These are phyloP conservation scores for Sporobolomyces pararoseus DNA, from an alignment of 768 basidiomycete genomes.

Conservation along the genomic window DNA sequence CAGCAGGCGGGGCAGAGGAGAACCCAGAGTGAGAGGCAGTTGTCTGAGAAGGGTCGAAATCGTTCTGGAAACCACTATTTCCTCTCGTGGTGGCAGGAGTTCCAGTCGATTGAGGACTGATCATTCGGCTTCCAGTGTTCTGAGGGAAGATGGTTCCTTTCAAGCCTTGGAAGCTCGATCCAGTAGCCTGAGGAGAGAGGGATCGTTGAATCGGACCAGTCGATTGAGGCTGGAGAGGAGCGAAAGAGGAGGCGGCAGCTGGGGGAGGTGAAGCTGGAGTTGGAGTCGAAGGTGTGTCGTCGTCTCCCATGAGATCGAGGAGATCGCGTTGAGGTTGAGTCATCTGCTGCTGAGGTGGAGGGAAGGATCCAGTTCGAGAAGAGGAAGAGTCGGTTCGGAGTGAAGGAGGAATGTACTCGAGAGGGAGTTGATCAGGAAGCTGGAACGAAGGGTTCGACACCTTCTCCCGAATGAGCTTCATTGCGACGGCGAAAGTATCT, in stretches of 20 bases:
- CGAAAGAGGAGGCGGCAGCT: conserved; percentile 5
- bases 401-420: conserved; percentile 74
- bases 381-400: conserved; percentile 55
- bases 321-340: conserved; percentile 50
- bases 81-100: background rate
- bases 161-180: conserved; percentile 10
- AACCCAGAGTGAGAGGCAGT: no score
- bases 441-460: conserved; percentile 64
- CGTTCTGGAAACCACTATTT: conserved; percentile 7
- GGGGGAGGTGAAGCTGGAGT: conserved; percentile 3
- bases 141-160: conserved; percentile 38
- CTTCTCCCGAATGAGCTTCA: conserved; percentile 86
- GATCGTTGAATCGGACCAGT: conserved; percentile 12
- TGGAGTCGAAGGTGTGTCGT: conserved; percentile 48
- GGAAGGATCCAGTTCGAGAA: conserved; percentile 38
- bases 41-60: conserved; percentile 20
- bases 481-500: conserved; percentile 92
- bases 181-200: conserved; percentile 26
- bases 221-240: conserved; percentile 9
- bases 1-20: background rate
- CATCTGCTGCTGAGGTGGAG: conserved; percentile 48
- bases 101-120: conserved; percentile 8
- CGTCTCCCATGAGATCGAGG: conserved; percentile 57
- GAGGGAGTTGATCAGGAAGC: conserved; percentile 62
- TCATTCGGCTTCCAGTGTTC: conserved; percentile 25